Evolutionary conservation across 148 eudicot species (phyloP).

Genomic region (Nyssa sinensis): DNA sequence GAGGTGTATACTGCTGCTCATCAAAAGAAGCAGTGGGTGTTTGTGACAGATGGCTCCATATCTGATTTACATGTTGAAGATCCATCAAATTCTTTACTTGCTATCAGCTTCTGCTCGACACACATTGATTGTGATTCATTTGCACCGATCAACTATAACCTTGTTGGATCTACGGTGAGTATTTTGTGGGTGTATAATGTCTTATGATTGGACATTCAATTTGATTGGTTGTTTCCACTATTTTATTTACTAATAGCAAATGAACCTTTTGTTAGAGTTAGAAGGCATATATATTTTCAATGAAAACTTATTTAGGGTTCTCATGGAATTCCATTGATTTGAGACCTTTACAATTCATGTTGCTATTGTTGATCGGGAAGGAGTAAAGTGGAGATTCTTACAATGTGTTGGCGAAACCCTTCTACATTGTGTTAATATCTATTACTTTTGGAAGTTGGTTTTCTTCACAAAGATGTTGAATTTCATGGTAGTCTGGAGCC

Average conservation of each 20-base stretch:
- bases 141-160: conserved; percentile 59
- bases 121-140: conserved; percentile 44
- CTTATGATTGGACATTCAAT: not conserved
- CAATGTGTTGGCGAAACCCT: not conserved
- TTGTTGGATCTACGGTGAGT: conserved; percentile 81
- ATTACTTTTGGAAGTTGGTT: not conserved
- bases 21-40: conserved; percentile 88
- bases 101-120: conserved; percentile 72
- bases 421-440: not conserved
- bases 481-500: not conserved
- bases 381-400: not conserved
- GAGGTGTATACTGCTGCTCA: conserved; percentile 50
- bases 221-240: not conserved
- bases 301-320: not conserved
- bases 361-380: not conserved
- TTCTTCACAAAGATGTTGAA: not conserved
- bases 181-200: not conserved
- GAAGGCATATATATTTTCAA: not conserved
- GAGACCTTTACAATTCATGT: not conserved
- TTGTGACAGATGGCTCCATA: conserved; percentile 79
- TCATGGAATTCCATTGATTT: not conserved
- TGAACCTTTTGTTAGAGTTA: not conserved
- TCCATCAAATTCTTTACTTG: conserved; percentile 53
- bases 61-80: conserved; percentile 31
- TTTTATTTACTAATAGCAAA: not conserved